Evolutionary conservation across 2,329 filamentous ascomycete species (phyloP), one percentile per base, ranked within the genome.

Genomic region (Xylaria sp.): DNA sequence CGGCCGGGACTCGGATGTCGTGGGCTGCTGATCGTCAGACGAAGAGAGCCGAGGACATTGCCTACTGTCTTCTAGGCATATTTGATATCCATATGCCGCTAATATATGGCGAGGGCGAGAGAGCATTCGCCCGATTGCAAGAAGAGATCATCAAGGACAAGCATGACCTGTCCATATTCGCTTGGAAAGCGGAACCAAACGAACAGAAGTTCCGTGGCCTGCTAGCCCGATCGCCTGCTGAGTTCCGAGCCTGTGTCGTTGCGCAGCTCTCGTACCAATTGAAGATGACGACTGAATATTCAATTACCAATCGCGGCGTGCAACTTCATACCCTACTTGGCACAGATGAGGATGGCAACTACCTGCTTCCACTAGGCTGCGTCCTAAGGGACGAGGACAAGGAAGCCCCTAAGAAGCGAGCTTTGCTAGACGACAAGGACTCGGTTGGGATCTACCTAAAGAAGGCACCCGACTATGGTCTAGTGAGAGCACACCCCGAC

Each of bases 81-180:
- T 68, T 68, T 5, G 47, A 68, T n/a, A 65, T 68, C n/a, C 50
- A 57, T 14, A 68, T 68, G 66, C 66, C 66, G 4, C 27, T 68
- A 17, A 56, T 68, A n/a, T 67, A 67, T n/a, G 65, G 65, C 36
- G 66, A 68, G 51, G 50, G 62, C 1, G 50, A 61, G 32, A 65
- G 57, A 24, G 66, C 66, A 14, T 68, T 68, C 27, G 24, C 24
- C 12, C 30, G 66, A 19, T 45, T 68, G 8, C 67, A 66, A 32
- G 53, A 69, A 47, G 57, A 69, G 45, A 66, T 69, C n/a, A 66
- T 69, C 24, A 66, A 69, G 34, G 62, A 58, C 8, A 57, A 66
- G 34, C 34, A 65, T 57, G 66, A 68, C 14, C 50, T 61, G 9
- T 68, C 66, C 9, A 61, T 68, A 42, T 68, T 68, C n/a, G 66